Evolutionary conservation across 345 rosid species (phyloP).

Genomic region (Geranium brycei): DNA sequence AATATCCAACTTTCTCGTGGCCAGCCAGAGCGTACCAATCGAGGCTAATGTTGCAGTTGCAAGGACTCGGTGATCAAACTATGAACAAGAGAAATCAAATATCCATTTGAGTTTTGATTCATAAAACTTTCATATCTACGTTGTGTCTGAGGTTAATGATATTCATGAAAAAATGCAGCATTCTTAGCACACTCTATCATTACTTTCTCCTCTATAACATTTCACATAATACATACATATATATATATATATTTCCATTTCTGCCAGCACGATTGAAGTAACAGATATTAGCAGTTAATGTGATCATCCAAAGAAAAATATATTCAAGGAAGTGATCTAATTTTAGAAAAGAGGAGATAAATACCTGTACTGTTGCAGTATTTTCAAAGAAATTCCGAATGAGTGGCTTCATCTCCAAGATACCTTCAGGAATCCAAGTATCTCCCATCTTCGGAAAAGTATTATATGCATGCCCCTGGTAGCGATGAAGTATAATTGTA

Average conservation of each 20-base stretch:
- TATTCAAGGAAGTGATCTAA: not conserved
- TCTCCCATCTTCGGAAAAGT: conserved; percentile 95
- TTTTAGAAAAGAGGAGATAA: conserved; percentile 13
- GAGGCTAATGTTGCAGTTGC: conserved; percentile 55
- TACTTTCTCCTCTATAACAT: not conserved
- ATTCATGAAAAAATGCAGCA: not conserved
- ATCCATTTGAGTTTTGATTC: not conserved
- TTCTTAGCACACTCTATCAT: not conserved
- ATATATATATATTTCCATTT: not conserved
- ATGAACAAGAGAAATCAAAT: conserved; percentile 2
- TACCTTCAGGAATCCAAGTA: conserved; percentile 70
- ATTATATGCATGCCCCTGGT: conserved; percentile 73
- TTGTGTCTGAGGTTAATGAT: not conserved
- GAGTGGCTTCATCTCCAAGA: conserved; percentile 69
- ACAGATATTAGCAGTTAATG: not conserved
- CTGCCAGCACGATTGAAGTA: not conserved
- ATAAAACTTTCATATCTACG: no score
- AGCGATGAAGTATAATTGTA: no score
- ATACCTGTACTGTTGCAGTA: conserved; percentile 80
- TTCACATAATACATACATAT: no score
- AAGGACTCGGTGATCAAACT: conserved; percentile 92
- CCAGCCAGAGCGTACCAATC: conserved; percentile 57
- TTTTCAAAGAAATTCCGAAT: conserved; percentile 87
- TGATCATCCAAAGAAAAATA: not conserved
- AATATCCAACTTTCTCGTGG: conserved; percentile 63